Conservation (phyloP, 164 flowering plant genomes). For the Nymphaea colorata region DNA sequence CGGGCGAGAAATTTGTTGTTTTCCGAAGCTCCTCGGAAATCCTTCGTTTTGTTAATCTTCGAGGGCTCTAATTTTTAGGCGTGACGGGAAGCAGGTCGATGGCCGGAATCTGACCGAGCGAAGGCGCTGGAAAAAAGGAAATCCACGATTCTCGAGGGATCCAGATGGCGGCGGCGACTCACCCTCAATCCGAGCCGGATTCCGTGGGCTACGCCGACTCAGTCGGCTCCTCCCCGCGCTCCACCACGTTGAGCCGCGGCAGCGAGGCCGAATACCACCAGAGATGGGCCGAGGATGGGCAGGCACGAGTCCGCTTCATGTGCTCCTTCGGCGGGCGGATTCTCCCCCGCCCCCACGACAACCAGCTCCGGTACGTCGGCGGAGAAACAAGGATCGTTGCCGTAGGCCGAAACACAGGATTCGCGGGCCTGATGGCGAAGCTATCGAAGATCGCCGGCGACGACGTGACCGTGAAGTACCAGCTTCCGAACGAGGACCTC, state of each 20-base stretch:
- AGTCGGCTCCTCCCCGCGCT: constrained; percentile 21
- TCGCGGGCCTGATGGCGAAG: constrained; percentile 38
- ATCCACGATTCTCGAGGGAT: not conserved
- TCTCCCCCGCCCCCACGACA: constrained; percentile 89
- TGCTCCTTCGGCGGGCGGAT: constrained; percentile 95
- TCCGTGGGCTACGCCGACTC: constrained; percentile 24
- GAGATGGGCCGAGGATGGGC: constrained; percentile 15
- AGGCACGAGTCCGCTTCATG: constrained; percentile 65
- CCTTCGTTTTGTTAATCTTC: no score
- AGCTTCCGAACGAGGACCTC: constrained; percentile 92
- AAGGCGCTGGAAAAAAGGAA: no score
- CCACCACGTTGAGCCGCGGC: constrained; percentile 26
- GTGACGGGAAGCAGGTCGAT: no score
- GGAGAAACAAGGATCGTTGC: constrained; percentile 93
- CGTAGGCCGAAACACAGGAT: constrained; percentile 41
- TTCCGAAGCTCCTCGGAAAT: no score
- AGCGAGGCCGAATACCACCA: not conserved
- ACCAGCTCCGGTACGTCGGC: constrained; percentile 91
- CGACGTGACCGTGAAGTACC: constrained; percentile 62
- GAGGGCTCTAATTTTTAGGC: no score
- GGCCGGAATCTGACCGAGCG: no score
- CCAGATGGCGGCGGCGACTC: constrained; percentile 14
- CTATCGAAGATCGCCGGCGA: constrained; percentile 48
- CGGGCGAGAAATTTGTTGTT: no score
- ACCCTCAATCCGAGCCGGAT: constrained; percentile 33